Evolutionary conservation across 345 rosid species (phyloP), one percentile per base, ranked within the genome.

Genomic region (Acer negundo): DNA sequence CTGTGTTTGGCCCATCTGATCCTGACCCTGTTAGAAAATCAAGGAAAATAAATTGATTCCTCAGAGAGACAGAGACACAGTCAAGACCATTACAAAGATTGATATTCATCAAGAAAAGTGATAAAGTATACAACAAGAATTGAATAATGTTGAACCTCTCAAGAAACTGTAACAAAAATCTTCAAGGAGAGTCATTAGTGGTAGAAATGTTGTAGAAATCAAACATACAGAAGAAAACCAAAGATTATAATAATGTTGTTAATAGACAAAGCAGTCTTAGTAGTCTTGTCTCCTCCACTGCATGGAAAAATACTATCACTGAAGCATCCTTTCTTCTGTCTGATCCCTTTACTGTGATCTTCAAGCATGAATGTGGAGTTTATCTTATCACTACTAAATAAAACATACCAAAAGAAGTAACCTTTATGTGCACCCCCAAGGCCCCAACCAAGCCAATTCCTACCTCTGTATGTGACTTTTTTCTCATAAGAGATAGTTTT

Each of bases 291-390:
- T 59, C 85, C 94, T n/a, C 77, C 56, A 63, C 83, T 94, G 89
- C 98, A 92, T 19, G 91, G 81, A 56, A 81, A 82, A 75, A 80
- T 59, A 79, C 93, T 93, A 76, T 97, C 95, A 40, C 94, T 90
- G 79, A 84, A 94, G 84, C 97, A 94, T 28, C 97, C 95, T 72
- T 74, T 87, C 80, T 88, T 91, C 81, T 93, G 97, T 82, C 86
- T 88, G 75, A 94, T 87, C n/a, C 98, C 98, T 38, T 82, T 44
- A 19, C 97, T 96, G 8, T 69, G 88, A 77, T 89, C 94, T 75
- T 94, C 93, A n/a, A 94, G 94, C 72, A 88, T 87, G 70, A 92
- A 94, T 0, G 92, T 85, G 9, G 94, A 80, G 76, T 94, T 92
- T 19, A 78, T 82, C 65, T 23, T 66, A n/a, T 90, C 96, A 35